A percentile compares a stretch with the other conserved stretches of the same genome.
Evolutionary conservation across 2,329 filamentous ascomycete genomes (phyloP).

Genomic region (Fusarium verrucosum): DNA sequence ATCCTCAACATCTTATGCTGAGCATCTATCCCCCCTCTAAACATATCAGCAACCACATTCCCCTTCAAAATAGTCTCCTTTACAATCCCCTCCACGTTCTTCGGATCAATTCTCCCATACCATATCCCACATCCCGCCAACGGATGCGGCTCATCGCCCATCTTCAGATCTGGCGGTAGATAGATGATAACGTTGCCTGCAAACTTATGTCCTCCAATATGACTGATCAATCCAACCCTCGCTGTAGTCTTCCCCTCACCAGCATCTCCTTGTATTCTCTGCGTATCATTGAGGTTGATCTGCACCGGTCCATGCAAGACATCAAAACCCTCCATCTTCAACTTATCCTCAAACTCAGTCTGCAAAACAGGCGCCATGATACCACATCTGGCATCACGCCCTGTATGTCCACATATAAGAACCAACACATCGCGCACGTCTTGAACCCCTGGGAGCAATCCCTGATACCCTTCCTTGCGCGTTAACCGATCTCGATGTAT

Average conservation of each 20-base stretch:
- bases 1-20: slow-evolving; percentile 63
- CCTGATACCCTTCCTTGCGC: slow-evolving; percentile 62
- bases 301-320: slow-evolving; percentile 59
- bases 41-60: slow-evolving; percentile 74
- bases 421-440: slow-evolving; percentile 76
- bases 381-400: slow-evolving; percentile 84
- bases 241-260: slow-evolving; percentile 52
- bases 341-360: slow-evolving; percentile 71
- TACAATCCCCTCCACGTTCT: slow-evolving; percentile 79
- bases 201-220: slow-evolving; percentile 86
- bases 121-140: slow-evolving; percentile 78
- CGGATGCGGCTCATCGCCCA: slow-evolving; percentile 59
- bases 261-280: slow-evolving; percentile 34
- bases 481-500: slow-evolving; percentile 63
- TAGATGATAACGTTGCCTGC: slow-evolving; percentile 88
- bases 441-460: slow-evolving; percentile 64
- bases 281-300: slow-evolving; percentile 33
- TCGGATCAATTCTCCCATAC: slow-evolving; percentile 82
- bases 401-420: slow-evolving; percentile 87
- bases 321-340: slow-evolving; percentile 60
- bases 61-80: slow-evolving; percentile 74
- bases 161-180: slow-evolving; percentile 66
- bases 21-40: slow-evolving; percentile 73
- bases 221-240: slow-evolving; percentile 75
- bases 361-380: slow-evolving; percentile 78